A percentile compares a stretch with the other conserved stretches of the same genome.
phyloP scores from a whole-genome alignment of 2,329 filamentous ascomycete species.

The Fusarium sambucinum region DNA sequence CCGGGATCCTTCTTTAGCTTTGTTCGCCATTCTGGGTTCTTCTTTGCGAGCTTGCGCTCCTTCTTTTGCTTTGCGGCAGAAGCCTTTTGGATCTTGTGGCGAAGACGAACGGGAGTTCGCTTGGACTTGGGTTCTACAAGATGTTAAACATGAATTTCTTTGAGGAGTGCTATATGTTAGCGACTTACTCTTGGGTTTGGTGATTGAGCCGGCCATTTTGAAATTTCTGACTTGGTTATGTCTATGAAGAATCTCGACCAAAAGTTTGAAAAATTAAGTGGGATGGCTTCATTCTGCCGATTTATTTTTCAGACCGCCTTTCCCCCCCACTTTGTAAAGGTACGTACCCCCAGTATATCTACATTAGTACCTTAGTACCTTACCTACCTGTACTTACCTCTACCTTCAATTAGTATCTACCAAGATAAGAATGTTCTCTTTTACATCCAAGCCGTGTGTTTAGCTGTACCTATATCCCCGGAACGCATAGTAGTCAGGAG shows the following conservation, averaged over 20 bases:
- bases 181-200: slow-evolving; percentile 65
- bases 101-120: slow-evolving; percentile 86
- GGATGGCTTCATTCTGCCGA: slow-evolving; percentile 55
- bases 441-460: too few relatives aligned
- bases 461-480: too few relatives aligned
- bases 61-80: slow-evolving; percentile 93
- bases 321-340: slow-evolving; percentile 31
- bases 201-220: slow-evolving; percentile 66
- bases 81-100: slow-evolving; percentile 96
- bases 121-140: slow-evolving; percentile 90
- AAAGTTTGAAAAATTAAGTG: slow-evolving; percentile 55
- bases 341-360: too few relatives aligned
- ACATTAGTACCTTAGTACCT: too few relatives aligned
- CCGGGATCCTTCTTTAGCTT: slow-evolving; percentile 97
- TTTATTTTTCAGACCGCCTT: slow-evolving; percentile 50
- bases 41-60: slow-evolving; percentile 87
- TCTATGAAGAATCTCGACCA: slow-evolving; percentile 21
- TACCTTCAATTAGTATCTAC: too few relatives aligned
- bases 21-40: slow-evolving; percentile 97
- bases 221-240: slow-evolving; percentile 26
- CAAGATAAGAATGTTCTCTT: too few relatives aligned
- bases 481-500: too few relatives aligned
- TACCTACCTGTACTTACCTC: too few relatives aligned
- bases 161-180: rapidly evolving
- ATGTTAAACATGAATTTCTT: not conserved